phyloP scores from a whole-genome alignment of 164 flowering plant genomes.

The Vitis vinifera region ASM3070453v1 NC_081821.1:4886001-4886500 shows the following conservation, averaged over 20 bases:
- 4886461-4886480: neutral
- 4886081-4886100: slow-evolving; percentile 9
- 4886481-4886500: too few relatives aligned
- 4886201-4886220: slow-evolving; percentile 5
- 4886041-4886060: slow-evolving; percentile 18
- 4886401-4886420: slow-evolving; percentile 13
- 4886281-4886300: slow-evolving; percentile 8
- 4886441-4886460: slow-evolving; percentile 6
- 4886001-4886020: slow-evolving; percentile 17
- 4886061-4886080: slow-evolving; percentile 7
- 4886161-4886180: slow-evolving; percentile 5
- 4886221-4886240: slow-evolving; percentile 11
- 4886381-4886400: slow-evolving; percentile 13
- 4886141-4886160: slow-evolving; percentile 9
- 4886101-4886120: neutral
- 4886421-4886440: slow-evolving; percentile 7
- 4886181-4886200: neutral
- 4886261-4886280: slow-evolving; percentile 9
- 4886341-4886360: slow-evolving; percentile 11
- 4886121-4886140: slow-evolving; percentile 5
- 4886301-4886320: slow-evolving; percentile 6
- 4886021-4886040: slow-evolving; percentile 29
- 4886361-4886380: slow-evolving; percentile 5
- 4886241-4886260: slow-evolving; percentile 10
- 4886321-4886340: slow-evolving; percentile 7